Base-by-base conservation (phyloP, 2,329 filamentous ascomycete species). In the Ascocoryne sarcoides region DNA sequence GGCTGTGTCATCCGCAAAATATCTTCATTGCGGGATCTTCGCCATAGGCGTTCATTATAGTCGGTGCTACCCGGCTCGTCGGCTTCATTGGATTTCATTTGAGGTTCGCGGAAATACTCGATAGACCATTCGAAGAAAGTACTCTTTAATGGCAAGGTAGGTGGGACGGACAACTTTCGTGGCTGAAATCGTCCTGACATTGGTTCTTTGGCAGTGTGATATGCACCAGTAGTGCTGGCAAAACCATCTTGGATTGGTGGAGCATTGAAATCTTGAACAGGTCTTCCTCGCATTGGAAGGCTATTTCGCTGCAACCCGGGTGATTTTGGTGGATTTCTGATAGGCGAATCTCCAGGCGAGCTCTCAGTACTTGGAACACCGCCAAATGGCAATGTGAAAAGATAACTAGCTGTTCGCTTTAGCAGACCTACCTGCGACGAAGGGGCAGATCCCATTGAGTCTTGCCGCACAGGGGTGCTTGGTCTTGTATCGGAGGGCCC, bases 61-160 rank as follows among this genome's bases (percentile, higher is more conserved):
- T 96, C 89, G 12, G 85, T 85, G 56, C 88, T 95, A 23, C 92
- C 92, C 10, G 92, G 92, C 58, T 98, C 92, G 54, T 98, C 92
- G 17, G 89, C 85, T 60, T 98, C 92, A 43, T 84, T 89, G 3
- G 87, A 82, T 59, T 92, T 93, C 92, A 98, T 96, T 63, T 98
- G 92, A 21, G 92, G 92, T 61, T 96, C 89, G 20, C 89, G 85
- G 71, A 96, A 98, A 61, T 98, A 96, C 62, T 90, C 90, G 32
- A 92, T 88, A 3, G 89, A 95, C 89, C 90, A 98, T 48, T 95
- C 86, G 47, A 95, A 71, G 62, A 96, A 94, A 7, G 74, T 80
- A 59, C 88, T 95, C 44, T 75, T 74, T 14, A 98, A 62, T 1
- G 92, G 92, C 19, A 96, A 72, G 10, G 62, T 63, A 1, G 84